Evolutionary conservation across 352 stramenopile species (phyloP), one percentile per base, ranked within the genome.

Genomic region (Phytophthora foliorum): DNA sequence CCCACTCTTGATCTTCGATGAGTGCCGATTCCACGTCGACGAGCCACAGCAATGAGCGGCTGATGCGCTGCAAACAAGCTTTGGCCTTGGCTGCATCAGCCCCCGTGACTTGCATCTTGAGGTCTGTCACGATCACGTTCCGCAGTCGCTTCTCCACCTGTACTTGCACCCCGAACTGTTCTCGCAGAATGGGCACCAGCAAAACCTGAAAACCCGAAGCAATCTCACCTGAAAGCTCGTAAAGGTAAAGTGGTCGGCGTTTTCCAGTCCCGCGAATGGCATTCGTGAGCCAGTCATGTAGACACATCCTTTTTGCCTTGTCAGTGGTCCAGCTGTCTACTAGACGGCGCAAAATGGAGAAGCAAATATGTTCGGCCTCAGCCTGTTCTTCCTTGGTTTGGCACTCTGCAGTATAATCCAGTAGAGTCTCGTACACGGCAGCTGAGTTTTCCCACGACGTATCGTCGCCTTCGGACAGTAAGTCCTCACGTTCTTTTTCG

Each of bases 231-330:
- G 83, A 81, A 21, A 93, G 72, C 9, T 90, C 79, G 14, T 82
- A 75, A 13, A 93, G 42, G 59, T 90, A 87, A 13, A 93, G 73
- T 7, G 84, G 75, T 48, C 67, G 69, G 2, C 80, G 75, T 32
- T 78, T 82, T 8, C 82, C 84, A 13, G 82, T 91, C 24, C 70
- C 60, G 9, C 80, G 81, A 17, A 91, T 86, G 8, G 81, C 77
- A 27, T 88, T 89, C n/a, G 71, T 90, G 19, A 92, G 74, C 82
- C 84, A 92, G 72, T 92, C 84, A 42, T 90, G 77, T 16, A 92
- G 64, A 27, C 74, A 55, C 84, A 92, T 92, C 21, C 81, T 66
- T 66, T 92, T 91, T n/a, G 82, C 70, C 27, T 87, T 89, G 69
- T 92, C 84, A 17, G 75, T 80, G 16, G 84, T 90, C 82, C 84